Percentiles rank a stretch among this genome's conserved stretches.
These are phyloP conservation scores for Boletus sp. DNA, from an alignment of 768 basidiomycete genomes.

Conservation along the genomic window DNA sequence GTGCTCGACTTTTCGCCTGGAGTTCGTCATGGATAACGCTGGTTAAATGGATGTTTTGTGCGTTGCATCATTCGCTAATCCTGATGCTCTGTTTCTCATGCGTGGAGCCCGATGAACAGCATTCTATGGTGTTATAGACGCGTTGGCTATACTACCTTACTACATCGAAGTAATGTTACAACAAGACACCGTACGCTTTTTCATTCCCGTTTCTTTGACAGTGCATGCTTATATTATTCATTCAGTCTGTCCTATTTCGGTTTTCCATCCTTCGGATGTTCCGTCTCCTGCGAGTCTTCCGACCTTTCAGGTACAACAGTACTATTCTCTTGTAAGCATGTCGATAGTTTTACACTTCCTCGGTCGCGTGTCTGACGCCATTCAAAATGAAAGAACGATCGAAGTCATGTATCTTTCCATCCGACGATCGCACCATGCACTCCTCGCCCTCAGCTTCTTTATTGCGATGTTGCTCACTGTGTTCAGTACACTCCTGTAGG, in stretches of 20 bases:
- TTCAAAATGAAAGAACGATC: slow-evolving; percentile 56
- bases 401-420: slow-evolving; percentile 93
- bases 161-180: slow-evolving; percentile 82
- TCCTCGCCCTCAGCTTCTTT: slow-evolving; percentile 86
- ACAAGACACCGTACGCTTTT: slow-evolving; percentile 75
- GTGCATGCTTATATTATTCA: background rate
- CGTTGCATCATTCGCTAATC: slow-evolving; percentile 16
- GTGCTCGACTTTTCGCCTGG: slow-evolving; percentile 72
- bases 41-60: slow-evolving; percentile 69
- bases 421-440: slow-evolving; percentile 79
- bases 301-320: slow-evolving; percentile 83
- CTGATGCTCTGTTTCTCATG: background rate
- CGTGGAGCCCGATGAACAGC: slow-evolving; percentile 36
- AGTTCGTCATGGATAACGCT: slow-evolving; percentile 62
- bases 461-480: slow-evolving; percentile 84
- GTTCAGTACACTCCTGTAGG: slow-evolving; percentile 82
- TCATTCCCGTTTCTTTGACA: background rate
- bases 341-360: background rate
- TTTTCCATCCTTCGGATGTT: slow-evolving; percentile 92
- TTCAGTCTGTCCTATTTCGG: slow-evolving; percentile 78
- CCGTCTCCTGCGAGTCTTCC: slow-evolving; percentile 83
- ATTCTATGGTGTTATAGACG: slow-evolving; percentile 84
- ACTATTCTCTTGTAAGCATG: slow-evolving; percentile 75
- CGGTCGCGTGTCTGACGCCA: background rate
- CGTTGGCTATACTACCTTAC: slow-evolving; percentile 84